Conservation (phyloP, 2,329 filamentous ascomycete genomes). For the Diaporthe sp. region DNA sequence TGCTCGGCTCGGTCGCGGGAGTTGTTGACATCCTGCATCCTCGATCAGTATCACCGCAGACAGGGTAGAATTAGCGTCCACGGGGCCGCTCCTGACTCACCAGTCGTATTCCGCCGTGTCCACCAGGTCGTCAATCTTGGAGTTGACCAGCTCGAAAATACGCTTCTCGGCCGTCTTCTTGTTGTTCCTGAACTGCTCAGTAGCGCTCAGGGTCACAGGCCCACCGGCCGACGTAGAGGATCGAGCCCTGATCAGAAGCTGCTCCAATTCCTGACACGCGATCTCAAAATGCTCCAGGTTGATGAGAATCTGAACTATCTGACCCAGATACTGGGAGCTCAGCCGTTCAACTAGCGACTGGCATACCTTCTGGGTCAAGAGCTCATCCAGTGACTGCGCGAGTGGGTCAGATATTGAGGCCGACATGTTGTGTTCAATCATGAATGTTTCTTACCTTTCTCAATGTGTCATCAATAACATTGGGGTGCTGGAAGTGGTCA, state of each 20-base stretch:
- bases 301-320: slow-evolving; percentile 98
- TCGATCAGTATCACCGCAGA: slow-evolving; percentile 26
- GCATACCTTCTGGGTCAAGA: slow-evolving; percentile 94
- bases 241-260: slow-evolving; percentile 85
- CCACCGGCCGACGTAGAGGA: slow-evolving; percentile 86
- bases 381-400: slow-evolving; percentile 86
- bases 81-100: slow-evolving; percentile 53
- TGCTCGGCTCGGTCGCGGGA: slow-evolving; percentile 80
- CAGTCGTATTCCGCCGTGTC: slow-evolving; percentile 99
- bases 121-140: slow-evolving; percentile 97
- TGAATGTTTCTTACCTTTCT: slow-evolving; percentile 69
- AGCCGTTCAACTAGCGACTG: slow-evolving; percentile 88
- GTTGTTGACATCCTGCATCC: slow-evolving; percentile 64
- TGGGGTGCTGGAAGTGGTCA: slow-evolving; percentile 93
- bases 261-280: slow-evolving; percentile 90
- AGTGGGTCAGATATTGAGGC: not conserved
- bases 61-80: not conserved
- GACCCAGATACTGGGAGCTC: slow-evolving; percentile 92
- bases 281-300: slow-evolving; percentile 97
- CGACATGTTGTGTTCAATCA: not conserved
- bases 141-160: slow-evolving; percentile 98
- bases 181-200: slow-evolving; percentile 86
- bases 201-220: slow-evolving; percentile 83
- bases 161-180: slow-evolving; percentile 98
- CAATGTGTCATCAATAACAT: slow-evolving; percentile 90